A percentile compares a stretch with the other conserved stretches of the same genome.
Conservation (phyloP, 176 grass and related monocot species). For the Oryza australiensis region DNA sequence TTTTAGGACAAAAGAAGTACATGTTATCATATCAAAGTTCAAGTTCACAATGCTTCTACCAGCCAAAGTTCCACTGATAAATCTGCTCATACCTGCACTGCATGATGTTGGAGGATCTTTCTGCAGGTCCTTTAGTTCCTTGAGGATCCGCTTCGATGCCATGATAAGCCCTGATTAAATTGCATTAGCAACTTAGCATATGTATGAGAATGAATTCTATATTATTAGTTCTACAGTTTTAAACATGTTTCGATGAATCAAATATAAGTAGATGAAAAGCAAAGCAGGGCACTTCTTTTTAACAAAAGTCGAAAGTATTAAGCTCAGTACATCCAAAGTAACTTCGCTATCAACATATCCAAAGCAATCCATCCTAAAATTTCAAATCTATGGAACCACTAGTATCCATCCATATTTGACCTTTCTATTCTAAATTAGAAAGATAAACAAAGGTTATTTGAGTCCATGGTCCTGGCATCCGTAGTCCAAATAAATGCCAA, state of each 20-base stretch:
- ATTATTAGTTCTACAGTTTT: neutral
- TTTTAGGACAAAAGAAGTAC: too few species aligned
- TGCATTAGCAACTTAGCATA: too few species aligned
- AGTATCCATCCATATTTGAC: neutral
- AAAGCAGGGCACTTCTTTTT: neutral
- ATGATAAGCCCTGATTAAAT: constrained; percentile 30
- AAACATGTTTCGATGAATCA: constrained; percentile 1
- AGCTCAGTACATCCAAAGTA: neutral
- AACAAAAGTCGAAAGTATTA: neutral
- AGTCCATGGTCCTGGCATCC: neutral
- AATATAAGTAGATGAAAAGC: neutral
- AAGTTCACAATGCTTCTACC: too few species aligned
- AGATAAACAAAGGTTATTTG: neutral
- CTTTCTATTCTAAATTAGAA: neutral
- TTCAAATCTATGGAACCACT: neutral
- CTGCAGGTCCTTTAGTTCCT: constrained; percentile 66
- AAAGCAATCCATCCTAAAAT: neutral
- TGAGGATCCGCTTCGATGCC: constrained; percentile 64
- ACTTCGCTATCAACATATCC: neutral
- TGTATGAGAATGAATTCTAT: neutral
- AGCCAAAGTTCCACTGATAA: neutral
- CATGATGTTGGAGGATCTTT: constrained; percentile 67
- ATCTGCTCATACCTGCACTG: constrained; percentile 39
- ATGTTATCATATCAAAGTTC: too few species aligned
- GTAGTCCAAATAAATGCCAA: neutral